Evolutionary conservation across 1,284 basidiomycete species (phyloP).

Genomic region (Singerocomus inundabilis): DNA sequence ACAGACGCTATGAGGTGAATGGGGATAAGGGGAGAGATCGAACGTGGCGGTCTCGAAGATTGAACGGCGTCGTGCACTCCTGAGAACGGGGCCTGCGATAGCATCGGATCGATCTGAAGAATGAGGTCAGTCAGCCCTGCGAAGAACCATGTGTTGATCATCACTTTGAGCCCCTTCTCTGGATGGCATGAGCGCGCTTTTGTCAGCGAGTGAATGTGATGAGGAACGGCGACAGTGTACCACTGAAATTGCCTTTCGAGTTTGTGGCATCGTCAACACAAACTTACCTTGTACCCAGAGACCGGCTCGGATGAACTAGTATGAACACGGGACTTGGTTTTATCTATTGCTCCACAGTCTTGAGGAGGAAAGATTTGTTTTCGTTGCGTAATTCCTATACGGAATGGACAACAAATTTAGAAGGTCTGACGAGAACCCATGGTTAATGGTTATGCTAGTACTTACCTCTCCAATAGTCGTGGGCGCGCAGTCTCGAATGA

Average conservation of each 20-base stretch:
- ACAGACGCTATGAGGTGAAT: conserved; percentile 7
- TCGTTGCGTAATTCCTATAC: too few species aligned
- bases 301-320: conserved; percentile 1
- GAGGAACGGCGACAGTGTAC: background rate
- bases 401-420: too few species aligned
- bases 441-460: too few species aligned
- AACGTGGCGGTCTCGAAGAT: conserved; percentile 12
- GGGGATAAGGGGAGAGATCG: conserved; percentile 6
- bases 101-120: conserved; percentile 22
- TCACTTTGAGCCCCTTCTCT: conserved; percentile 4
- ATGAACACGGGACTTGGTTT: conserved; percentile 3
- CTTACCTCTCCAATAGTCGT: too few species aligned
- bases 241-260: background rate
- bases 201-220: background rate
- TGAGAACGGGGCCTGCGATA: conserved; percentile 14
- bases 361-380: too few species aligned
- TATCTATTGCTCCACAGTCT: background rate
- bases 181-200: conserved; percentile 1
- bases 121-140: conserved; percentile 9
- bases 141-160: conserved; percentile 14
- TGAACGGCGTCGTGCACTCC: conserved; percentile 15
- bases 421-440: too few species aligned
- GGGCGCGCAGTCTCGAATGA: too few species aligned
- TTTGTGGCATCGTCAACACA: background rate
- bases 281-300: background rate